Percentiles rank a stretch among this genome's conserved stretches.
phyloP scores from a whole-genome alignment of 805 yeast genomes.

The Metschnikowia similis region DNA sequence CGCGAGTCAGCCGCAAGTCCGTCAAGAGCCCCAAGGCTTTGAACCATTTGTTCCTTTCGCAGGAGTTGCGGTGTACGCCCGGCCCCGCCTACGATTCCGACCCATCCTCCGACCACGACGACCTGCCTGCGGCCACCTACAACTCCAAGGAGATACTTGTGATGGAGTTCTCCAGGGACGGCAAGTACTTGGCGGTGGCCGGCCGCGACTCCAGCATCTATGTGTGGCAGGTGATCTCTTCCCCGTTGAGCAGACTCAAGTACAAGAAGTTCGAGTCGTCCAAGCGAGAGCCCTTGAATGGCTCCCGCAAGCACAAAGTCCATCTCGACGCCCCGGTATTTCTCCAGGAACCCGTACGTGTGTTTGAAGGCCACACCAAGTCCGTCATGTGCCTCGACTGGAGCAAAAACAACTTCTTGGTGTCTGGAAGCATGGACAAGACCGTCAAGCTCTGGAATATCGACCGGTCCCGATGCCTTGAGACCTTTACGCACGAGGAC shows the following conservation, averaged over 20 bases:
- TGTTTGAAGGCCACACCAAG: conserved; percentile 62
- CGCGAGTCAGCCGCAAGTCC: conserved; percentile 46
- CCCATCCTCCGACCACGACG: conserved; percentile 25
- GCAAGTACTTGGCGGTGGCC: conserved; percentile 78
- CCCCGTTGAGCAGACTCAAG: conserved; percentile 64
- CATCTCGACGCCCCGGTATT: conserved; percentile 71
- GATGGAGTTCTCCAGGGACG: conserved; percentile 71
- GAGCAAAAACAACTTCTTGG: conserved; percentile 79
- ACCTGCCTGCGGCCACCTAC: background rate
- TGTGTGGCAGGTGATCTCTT: conserved; percentile 76
- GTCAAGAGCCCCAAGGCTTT: conserved; percentile 44
- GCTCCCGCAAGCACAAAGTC: conserved; percentile 14
- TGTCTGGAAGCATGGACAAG: conserved; percentile 80
- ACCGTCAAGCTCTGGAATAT: conserved; percentile 85
- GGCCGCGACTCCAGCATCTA: conserved; percentile 68
- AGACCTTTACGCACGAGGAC: conserved; percentile 69
- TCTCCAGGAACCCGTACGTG: conserved; percentile 57
- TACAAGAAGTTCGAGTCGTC: conserved; percentile 22
- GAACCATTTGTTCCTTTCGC: conserved; percentile 58
- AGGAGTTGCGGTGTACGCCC: conserved; percentile 36
- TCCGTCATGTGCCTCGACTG: conserved; percentile 77
- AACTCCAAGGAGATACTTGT: conserved; percentile 58
- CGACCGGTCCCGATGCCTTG: conserved; percentile 57
- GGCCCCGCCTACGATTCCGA: background rate
- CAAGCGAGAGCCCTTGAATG: conserved; percentile 9